Evolutionary conservation across 1,284 basidiomycete species (phyloP), one percentile per base, ranked within the genome.

Genomic region (Abortiporus biennis): DNA sequence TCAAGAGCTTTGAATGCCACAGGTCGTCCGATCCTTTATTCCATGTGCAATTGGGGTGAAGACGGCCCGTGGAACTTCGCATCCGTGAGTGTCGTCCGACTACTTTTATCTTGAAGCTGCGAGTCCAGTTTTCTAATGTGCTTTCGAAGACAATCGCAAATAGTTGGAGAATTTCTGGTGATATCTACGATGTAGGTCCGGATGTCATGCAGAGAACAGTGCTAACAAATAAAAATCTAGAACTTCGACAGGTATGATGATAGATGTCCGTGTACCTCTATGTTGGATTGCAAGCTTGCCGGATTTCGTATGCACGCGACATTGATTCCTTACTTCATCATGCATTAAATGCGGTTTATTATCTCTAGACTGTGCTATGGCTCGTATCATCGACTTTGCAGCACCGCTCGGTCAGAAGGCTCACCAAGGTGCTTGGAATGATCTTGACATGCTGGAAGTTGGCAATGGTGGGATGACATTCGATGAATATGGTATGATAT

Each of bases 21-120:
- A 0, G 70, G 70, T 0, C 61, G 68, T n/a, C 64, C 66, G 2
- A 71, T 72, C 36, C 50, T 74, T 16, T 73, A 71, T 47, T 67
- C 68, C 5, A 63, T 72, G 61, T 73, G 71, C 49, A 68, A 71
- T 46, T 72, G 70, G 69, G 66, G 67, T 32, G 65, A 68, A 44
- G 68, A 72, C 43, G 56, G 59, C 0, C 61, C 70, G 0, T 74
- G 71, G 65, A 71, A 71, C 45, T 73, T 69, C 57, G 71, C 63
- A 9, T 50, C 56, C 12, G 65, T 66, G 36, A 20, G 61, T 47
- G 37, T 21, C 3, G 24, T 16, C 11, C 29, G 33, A 22, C 36
- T n/a, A 9, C 23, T 25, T 11, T 21, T 25, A 15, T 15, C 15
- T 13, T 12, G 3, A 25, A n/a, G 13, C 21, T 29, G 20, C 21